Evolutionary conservation across 2,329 filamentous ascomycete genomes (phyloP).

Genomic region (Ceratocystiopsis brevicomis): DNA sequence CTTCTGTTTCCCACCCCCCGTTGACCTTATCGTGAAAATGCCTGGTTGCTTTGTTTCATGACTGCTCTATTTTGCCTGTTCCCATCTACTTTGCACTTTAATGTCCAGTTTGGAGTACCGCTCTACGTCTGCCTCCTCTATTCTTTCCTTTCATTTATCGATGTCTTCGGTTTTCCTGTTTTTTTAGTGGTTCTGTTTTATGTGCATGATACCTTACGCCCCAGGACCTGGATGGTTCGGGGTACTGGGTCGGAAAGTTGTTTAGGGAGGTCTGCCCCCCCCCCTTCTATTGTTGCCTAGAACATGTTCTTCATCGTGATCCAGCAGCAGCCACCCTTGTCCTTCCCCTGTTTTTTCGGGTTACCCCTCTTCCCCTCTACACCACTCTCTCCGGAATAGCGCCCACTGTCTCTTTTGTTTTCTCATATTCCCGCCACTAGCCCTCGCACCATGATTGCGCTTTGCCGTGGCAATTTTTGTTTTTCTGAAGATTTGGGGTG

Average conservation of each 20-base stretch:
- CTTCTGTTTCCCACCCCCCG: too few relatives aligned
- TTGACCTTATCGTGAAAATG: background rate
- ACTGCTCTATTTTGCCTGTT: background rate
- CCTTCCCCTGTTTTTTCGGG: too few relatives aligned
- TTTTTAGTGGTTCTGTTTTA: background rate
- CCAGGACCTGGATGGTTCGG: constrained; percentile 8
- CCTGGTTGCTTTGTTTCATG: background rate
- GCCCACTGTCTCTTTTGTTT: too few relatives aligned
- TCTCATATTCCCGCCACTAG: too few relatives aligned
- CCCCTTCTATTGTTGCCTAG: background rate
- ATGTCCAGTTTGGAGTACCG: constrained; percentile 8
- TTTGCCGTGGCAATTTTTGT: too few relatives aligned
- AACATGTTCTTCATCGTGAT: background rate
- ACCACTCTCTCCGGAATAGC: too few relatives aligned
- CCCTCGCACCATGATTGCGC: too few relatives aligned
- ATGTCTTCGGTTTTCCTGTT: background rate
- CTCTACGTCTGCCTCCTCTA: background rate
- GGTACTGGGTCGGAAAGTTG: constrained; percentile 5
- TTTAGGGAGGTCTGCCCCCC: background rate
- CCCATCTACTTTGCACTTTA: constrained; percentile 4
- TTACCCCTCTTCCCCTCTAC: too few relatives aligned
- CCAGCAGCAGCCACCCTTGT: background rate
- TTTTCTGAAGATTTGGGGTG: too few relatives aligned
- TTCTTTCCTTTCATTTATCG: background rate
- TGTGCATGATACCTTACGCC: constrained; percentile 8